These are phyloP conservation scores for Silybum marianum DNA, from an alignment of 129 eudicot genomes.

Conservation along the genomic window DNA sequence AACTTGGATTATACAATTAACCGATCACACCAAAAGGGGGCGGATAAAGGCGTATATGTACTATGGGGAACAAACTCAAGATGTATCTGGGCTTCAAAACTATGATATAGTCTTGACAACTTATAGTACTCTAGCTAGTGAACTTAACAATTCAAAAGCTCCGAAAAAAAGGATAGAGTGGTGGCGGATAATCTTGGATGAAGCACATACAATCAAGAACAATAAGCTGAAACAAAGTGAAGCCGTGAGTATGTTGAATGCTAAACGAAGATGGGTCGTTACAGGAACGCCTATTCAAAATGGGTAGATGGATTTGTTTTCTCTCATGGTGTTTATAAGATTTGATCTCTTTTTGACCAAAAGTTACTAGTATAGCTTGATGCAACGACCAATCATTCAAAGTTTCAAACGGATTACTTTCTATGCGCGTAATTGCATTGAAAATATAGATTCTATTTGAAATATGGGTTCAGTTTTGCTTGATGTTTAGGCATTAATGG, in stretches of 20 bases:
- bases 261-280: conserved; percentile 84
- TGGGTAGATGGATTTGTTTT: conserved; percentile 72
- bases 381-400: conserved; percentile 70
- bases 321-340: conserved; percentile 76
- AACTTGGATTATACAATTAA: conserved; percentile 73
- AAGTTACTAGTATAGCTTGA: conserved; percentile 75
- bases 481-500: conserved; percentile 66
- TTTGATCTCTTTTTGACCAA: conserved; percentile 76
- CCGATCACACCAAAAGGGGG: conserved; percentile 61
- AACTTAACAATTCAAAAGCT: conserved; percentile 31
- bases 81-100: conserved; percentile 60
- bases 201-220: conserved; percentile 91
- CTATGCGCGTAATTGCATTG: neutral
- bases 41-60: conserved; percentile 64
- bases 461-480: neutral
- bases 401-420: conserved; percentile 27
- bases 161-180: conserved; percentile 75
- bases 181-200: conserved; percentile 91
- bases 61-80: conserved; percentile 79
- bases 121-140: conserved; percentile 63
- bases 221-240: conserved; percentile 54
- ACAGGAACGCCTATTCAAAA: conserved; percentile 95
- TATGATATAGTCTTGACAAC: conserved; percentile 80
- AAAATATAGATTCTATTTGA: neutral
- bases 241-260: conserved; percentile 64